phyloP scores from a whole-genome alignment of 148 eudicot genomes.

The Pharnaceum exiguum region DNA sequence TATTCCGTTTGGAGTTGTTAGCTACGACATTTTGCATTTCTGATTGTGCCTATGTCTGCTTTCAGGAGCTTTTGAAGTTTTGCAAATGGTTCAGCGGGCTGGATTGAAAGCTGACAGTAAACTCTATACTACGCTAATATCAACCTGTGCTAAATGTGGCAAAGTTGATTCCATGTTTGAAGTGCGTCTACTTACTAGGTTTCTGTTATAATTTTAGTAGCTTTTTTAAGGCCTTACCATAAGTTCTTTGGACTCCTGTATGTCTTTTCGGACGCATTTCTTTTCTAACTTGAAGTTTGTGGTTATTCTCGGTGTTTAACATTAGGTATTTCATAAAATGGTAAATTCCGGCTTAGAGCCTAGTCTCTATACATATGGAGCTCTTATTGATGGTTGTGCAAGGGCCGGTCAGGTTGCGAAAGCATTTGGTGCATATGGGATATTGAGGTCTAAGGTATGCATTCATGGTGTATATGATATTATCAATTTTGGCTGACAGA shows the following conservation, averaged over 20 bases:
- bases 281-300: neutral
- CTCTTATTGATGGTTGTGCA: constrained; percentile 97
- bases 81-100: constrained; percentile 57
- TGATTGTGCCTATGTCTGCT: constrained; percentile 1
- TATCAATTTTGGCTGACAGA: neutral
- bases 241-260: neutral
- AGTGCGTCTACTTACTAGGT: constrained; percentile 34
- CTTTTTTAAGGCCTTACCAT: neutral
- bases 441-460: constrained; percentile 89
- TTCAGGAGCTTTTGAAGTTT: constrained; percentile 80
- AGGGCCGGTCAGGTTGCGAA: constrained; percentile 95
- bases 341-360: constrained; percentile 79
- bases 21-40: neutral
- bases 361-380: constrained; percentile 89
- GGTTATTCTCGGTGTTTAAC: constrained; percentile 8
- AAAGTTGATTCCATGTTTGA: constrained; percentile 95
- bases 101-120: constrained; percentile 85
- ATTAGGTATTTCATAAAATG: constrained; percentile 94
- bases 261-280: neutral
- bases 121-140: constrained; percentile 88
- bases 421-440: constrained; percentile 99
- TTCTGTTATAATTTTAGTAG: constrained; percentile 2
- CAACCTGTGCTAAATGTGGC: constrained; percentile 93
- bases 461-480: neutral
- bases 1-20: neutral